Percentiles rank a stretch among this genome's conserved stretches.
Conservation (phyloP, 805 yeast genomes). For the Candida adriatica region DNA sequence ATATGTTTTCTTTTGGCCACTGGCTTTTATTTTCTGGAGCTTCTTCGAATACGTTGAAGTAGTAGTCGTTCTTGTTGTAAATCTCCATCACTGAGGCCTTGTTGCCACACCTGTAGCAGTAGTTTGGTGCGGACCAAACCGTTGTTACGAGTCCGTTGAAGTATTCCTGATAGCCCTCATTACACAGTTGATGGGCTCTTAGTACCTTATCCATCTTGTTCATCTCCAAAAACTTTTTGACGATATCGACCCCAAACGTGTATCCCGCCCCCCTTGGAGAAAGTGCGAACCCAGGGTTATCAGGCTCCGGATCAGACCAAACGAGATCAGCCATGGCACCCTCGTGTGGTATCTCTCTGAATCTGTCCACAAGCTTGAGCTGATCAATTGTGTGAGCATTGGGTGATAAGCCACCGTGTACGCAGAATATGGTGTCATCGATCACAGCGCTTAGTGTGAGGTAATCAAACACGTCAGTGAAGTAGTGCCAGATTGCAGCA, state of each 20-base stretch:
- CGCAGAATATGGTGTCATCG: slow-evolving; percentile 85
- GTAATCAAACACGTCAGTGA: slow-evolving; percentile 91
- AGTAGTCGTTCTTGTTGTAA: slow-evolving; percentile 55
- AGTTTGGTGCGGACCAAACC: slow-evolving; percentile 98
- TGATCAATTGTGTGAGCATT: slow-evolving; percentile 92
- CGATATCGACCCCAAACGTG: slow-evolving; percentile 88
- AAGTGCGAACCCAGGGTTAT: slow-evolving; percentile 67
- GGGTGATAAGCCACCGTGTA: slow-evolving; percentile 96
- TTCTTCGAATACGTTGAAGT: slow-evolving; percentile 92
- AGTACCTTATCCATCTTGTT: slow-evolving; percentile 77
- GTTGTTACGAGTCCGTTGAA: slow-evolving; percentile 90
- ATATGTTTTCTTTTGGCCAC: slow-evolving; percentile 23
- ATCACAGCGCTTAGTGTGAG: slow-evolving; percentile 84
- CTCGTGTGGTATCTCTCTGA: slow-evolving; percentile 94
- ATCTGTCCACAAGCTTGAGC: slow-evolving; percentile 82
- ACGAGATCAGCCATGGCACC: slow-evolving; percentile 99
- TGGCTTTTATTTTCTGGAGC: slow-evolving; percentile 82
- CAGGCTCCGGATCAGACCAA: slow-evolving; percentile 97
- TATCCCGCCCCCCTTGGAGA: slow-evolving; percentile 98
- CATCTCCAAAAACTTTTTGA: slow-evolving; percentile 72
- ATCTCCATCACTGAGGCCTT: slow-evolving; percentile 96
- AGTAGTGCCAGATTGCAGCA: slow-evolving; percentile 75
- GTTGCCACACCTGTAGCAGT: slow-evolving; percentile 95
- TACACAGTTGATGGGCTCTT: slow-evolving; percentile 94
- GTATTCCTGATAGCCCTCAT: slow-evolving; percentile 89